A percentile compares a stretch with the other conserved stretches of the same genome.
phyloP scores from a whole-genome alignment of 441 rosid species.

The Breynia disticha region DNA sequence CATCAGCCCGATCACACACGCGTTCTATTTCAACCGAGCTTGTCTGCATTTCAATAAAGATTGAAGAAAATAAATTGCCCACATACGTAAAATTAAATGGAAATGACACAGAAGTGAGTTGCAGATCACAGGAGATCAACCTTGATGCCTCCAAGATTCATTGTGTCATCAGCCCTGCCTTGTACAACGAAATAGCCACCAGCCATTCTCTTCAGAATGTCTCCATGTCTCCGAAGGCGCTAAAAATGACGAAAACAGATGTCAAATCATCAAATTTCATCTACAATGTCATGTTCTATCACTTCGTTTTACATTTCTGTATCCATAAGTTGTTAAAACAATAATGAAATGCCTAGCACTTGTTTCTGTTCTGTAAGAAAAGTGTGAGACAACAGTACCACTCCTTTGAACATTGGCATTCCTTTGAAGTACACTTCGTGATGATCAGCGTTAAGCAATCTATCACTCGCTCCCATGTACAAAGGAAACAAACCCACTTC shows the following conservation, averaged over 20 bases:
- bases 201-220: slow-evolving; percentile 52
- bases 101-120: too few species aligned
- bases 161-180: slow-evolving; percentile 94
- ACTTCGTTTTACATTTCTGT: too few species aligned
- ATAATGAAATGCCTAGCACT: background rate
- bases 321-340: slow-evolving; percentile 1
- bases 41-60: slow-evolving; percentile 30
- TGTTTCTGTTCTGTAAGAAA: background rate
- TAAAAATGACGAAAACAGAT: slow-evolving; percentile 12
- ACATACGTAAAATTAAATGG: too few species aligned
- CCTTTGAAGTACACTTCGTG: slow-evolving; percentile 67
- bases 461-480: slow-evolving; percentile 62
- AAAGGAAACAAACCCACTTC: slow-evolving; percentile 73
- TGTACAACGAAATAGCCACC: slow-evolving; percentile 66
- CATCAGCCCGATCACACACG: slow-evolving; percentile 62
- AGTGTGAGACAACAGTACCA: slow-evolving; percentile 28
- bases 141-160: slow-evolving; percentile 98
- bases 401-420: slow-evolving; percentile 63
- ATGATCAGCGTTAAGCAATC: slow-evolving; percentile 74
- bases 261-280: too few species aligned
- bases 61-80: too few species aligned
- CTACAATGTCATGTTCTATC: too few species aligned
- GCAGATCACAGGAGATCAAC: slow-evolving; percentile 10
- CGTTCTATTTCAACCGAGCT: slow-evolving; percentile 88
- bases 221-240: slow-evolving; percentile 86